These are phyloP conservation scores for Chlamydomonas sphaeroides DNA, from an alignment of 139 green algal species.

Conservation along the genomic window DNA sequence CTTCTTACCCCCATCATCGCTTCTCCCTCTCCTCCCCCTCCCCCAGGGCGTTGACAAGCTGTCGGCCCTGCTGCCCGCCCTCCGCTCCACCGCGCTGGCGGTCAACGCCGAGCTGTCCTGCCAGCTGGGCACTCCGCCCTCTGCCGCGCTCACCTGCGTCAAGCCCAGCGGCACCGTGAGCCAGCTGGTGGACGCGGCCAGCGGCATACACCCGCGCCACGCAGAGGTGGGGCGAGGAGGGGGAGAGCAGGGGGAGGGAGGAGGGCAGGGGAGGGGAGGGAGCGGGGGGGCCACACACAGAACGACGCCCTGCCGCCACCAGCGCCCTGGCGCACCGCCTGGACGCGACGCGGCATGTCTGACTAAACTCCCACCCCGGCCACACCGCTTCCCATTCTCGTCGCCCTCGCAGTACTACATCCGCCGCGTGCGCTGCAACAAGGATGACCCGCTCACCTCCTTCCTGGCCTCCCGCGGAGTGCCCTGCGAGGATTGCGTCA, in stretches of 20 bases:
- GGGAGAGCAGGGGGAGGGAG: too few species aligned
- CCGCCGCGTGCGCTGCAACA: conserved; percentile 55
- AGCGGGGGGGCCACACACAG: too few species aligned
- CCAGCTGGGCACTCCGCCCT: conserved; percentile 47
- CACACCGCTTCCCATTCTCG: too few species aligned
- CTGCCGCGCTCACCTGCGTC: conserved; percentile 56
- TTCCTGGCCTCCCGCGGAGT: conserved; percentile 54
- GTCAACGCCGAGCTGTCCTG: conserved; percentile 39
- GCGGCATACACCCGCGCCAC: conserved; percentile 60
- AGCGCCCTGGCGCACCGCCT: too few species aligned
- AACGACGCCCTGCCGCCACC: too few species aligned
- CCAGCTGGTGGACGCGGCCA: conserved; percentile 58
- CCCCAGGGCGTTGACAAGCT: conserved; percentile 30
- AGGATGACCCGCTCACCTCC: conserved; percentile 53
- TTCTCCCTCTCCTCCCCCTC: too few species aligned
- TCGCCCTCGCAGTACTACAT: conserved; percentile 33
- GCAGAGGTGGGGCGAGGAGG: not conserved
- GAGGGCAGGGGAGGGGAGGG: not conserved
- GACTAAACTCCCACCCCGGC: too few species aligned
- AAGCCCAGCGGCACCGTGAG: conserved; percentile 62
- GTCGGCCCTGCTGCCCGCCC: not conserved
- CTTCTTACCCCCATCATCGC: too few species aligned
- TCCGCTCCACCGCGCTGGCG: conserved; percentile 15
- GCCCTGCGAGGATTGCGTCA: conserved; percentile 52
- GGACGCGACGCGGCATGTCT: too few species aligned